These are phyloP conservation scores for Phytophthora sp. DNA, from an alignment of 352 stramenopile species.

Conservation along the genomic window DNA sequence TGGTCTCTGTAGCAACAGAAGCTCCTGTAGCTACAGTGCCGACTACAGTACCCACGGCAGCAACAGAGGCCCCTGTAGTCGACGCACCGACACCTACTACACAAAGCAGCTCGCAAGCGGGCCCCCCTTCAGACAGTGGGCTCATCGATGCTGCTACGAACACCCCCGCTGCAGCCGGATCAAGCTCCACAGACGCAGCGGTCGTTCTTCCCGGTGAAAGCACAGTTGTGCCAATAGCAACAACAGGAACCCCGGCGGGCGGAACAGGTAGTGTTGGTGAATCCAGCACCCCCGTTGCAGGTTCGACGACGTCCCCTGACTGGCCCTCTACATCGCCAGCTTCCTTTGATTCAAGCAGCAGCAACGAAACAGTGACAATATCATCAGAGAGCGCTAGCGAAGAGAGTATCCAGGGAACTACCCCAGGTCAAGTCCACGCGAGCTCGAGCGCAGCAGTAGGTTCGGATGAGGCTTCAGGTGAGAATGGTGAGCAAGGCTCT, in stretches of 20 bases:
- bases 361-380: conserved; percentile 22
- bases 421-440: conserved; percentile 28
- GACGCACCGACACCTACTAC: conserved; percentile 1
- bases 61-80: not conserved
- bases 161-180: conserved; percentile 6
- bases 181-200: conserved; percentile 13
- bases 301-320: not conserved
- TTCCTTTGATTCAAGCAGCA: conserved; percentile 19
- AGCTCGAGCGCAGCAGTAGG: conserved; percentile 31
- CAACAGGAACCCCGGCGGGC: not conserved
- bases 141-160: conserved; percentile 2
- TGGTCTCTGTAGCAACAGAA: conserved; percentile 1
- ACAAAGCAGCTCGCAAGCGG: conserved; percentile 1
- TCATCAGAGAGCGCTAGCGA: conserved; percentile 2
- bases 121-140: not conserved
- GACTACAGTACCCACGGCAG: not conserved
- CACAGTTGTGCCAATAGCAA: conserved; percentile 5
- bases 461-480: conserved; percentile 6
- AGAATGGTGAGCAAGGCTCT: not conserved
- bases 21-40: not conserved
- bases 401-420: conserved; percentile 1
- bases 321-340: not conserved
- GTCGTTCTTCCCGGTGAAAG: conserved; percentile 15
- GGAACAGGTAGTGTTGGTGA: not conserved
- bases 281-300: not conserved